Conservation (phyloP, 495 filamentous ascomycete species). For the Oidiodendron maius region DNA sequence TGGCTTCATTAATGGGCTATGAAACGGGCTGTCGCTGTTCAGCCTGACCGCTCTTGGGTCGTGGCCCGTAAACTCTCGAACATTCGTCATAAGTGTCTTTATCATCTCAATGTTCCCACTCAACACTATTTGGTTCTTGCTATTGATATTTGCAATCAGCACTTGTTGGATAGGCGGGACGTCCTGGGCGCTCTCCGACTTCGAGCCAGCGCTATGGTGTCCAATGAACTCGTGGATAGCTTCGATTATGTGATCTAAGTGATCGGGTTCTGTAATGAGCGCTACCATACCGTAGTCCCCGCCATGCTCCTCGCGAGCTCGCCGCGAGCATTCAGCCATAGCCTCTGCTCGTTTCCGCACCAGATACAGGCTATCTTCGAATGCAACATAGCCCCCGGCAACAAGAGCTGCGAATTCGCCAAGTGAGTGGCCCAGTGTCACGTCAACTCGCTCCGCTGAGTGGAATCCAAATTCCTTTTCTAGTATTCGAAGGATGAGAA, state of each 20-base stretch:
- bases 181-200: slow-evolving; percentile 59
- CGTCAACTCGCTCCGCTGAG: slow-evolving; percentile 59
- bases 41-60: slow-evolving; percentile 84
- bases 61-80: slow-evolving; percentile 88
- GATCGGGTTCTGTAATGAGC: slow-evolving; percentile 74
- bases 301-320: slow-evolving; percentile 54
- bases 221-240: slow-evolving; percentile 79
- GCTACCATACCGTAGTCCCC: slow-evolving; percentile 93
- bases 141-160: slow-evolving; percentile 89
- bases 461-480: slow-evolving; percentile 80
- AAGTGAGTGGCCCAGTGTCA: slow-evolving; percentile 88
- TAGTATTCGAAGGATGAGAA: slow-evolving; percentile 84
- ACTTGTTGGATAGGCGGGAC: slow-evolving; percentile 77
- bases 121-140: slow-evolving; percentile 92
- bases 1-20: slow-evolving; percentile 87
- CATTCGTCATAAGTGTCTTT: slow-evolving; percentile 76
- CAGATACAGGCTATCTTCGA: slow-evolving; percentile 70
- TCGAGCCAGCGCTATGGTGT: slow-evolving; percentile 53
- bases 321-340: slow-evolving; percentile 71
- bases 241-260: slow-evolving; percentile 58
- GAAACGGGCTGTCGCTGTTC: slow-evolving; percentile 88
- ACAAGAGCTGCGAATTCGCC: slow-evolving; percentile 93
- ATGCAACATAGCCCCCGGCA: slow-evolving; percentile 68
- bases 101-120: slow-evolving; percentile 84
- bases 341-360: slow-evolving; percentile 74